These are phyloP conservation scores for Groenewaldozyma auringiensis DNA, from an alignment of 1,139 yeast species.

Conservation along the genomic window DNA sequence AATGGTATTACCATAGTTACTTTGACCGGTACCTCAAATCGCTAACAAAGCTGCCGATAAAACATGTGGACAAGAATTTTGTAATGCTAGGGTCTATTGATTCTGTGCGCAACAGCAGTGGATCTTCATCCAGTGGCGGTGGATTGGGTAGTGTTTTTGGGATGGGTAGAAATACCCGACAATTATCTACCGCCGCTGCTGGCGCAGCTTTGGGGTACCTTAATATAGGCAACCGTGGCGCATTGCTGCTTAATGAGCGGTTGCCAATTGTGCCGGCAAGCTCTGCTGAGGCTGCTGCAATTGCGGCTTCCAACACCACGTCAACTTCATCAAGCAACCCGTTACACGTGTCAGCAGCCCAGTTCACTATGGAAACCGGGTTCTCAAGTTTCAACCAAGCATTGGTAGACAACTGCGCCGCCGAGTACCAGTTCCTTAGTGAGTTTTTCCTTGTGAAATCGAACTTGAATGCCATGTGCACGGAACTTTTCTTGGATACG, in stretches of 20 bases:
- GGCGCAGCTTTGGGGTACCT: slow-evolving; percentile 37
- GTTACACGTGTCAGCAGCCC: neutral
- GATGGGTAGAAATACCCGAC: neutral
- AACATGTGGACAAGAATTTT: slow-evolving; percentile 42
- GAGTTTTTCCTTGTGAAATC: slow-evolving; percentile 58
- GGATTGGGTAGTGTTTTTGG: neutral
- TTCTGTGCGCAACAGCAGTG: slow-evolving; percentile 5
- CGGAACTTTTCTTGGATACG: slow-evolving; percentile 42
- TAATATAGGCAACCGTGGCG: slow-evolving; percentile 49
- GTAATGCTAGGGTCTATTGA: slow-evolving; percentile 43
- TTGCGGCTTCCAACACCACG: slow-evolving; percentile 26
- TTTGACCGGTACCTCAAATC: slow-evolving; percentile 76
- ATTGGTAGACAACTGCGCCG: slow-evolving; percentile 65
- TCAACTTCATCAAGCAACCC: neutral
- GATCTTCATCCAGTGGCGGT: slow-evolving; percentile 7
- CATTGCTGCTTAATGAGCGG: slow-evolving; percentile 46
- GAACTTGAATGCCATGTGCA: slow-evolving; percentile 38
- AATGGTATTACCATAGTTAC: slow-evolving; percentile 80
- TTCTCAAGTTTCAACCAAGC: slow-evolving; percentile 71
- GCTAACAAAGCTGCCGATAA: slow-evolving; percentile 53
- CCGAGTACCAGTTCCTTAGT: slow-evolving; percentile 65
- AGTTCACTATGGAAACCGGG: slow-evolving; percentile 51
- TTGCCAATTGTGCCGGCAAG: slow-evolving; percentile 72
- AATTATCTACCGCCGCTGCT: slow-evolving; percentile 8
- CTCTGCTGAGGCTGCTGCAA: slow-evolving; percentile 71